Base-by-base conservation (phyloP, 257 asterid genomes). In the Osmanthus fragrans region DNA sequence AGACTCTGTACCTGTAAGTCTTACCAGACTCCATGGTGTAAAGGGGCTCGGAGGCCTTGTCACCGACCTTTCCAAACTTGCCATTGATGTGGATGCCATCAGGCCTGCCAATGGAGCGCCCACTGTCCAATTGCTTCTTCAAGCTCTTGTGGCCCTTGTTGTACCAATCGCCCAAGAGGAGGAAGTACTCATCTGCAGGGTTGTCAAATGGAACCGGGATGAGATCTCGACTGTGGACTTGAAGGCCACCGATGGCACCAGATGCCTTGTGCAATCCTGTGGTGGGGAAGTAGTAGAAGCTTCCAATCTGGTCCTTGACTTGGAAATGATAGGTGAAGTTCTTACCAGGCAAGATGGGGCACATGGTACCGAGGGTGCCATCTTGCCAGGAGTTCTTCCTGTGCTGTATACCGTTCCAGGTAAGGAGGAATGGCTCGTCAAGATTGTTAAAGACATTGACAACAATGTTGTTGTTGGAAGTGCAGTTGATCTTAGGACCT, bases 261-360 rank as follows among this genome's bases (percentile, higher is more conserved):
- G 87, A 65, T 3, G 92, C 90, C 16, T 82, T 80, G 1, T 84
- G 92, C 29, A 88, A 40, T 11, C 82, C 86, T 4, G 78, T 79
- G 84, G 88, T 79, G 0, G 92, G 92, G 66, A 72, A 84, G 87
- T 88, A 88, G 82, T 77, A 84, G 54, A 71, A 86, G 70, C 75
- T 86, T 11, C 92, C 92, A 33, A 88, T 88, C 65, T 88, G 92
- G 47, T 88, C 92, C 87, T 88, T 88, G 15, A 88, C 90, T 80
- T 88, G 92, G 79, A 88, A 84, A 0, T 65, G 79, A 19, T 79
- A 86, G 21, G 92, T 88, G 75, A 47, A 88, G 78, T 88, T 88
- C 1, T 39, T 73, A 12, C 92, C 92, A 0, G 92, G 92, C 73
- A 49, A 7, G 75, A 88, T 86, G 11, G 92, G 89, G 72, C 92